Base-by-base conservation (phyloP, 306 rosid species). In the Quillaja saponaria region DNA sequence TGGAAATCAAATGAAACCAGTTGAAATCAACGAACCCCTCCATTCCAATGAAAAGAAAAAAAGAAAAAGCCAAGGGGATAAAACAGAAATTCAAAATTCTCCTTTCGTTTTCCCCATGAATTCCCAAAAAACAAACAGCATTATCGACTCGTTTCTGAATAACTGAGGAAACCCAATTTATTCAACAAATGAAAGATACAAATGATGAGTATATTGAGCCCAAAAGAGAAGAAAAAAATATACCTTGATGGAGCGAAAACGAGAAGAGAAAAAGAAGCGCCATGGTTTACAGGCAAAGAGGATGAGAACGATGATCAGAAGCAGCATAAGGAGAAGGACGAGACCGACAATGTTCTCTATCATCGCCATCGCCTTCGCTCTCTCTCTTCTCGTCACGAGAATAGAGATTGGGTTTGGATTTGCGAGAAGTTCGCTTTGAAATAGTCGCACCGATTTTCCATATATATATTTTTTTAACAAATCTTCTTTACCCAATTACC, bases 271-370 rank as follows among this genome's bases (percentile, higher is more conserved):
- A 49, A 88, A 80, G 81, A 92, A 83, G 34, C 97, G 99, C 97
- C 99, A 94, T 80, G 97, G 99, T 80, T 85, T 89, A 71, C 84
- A 94, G 91, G 73, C 82, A 58, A 89, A 21, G 67, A 94, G 38
- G 74, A 87, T 41, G 73, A 94, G 38, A 69, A 89, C 13, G 68
- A 87, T 18, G 78, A 94, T 74, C 74, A 89, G 74, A 83, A 94
- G 82, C 78, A 92, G 87, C 96, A 89, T 89, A 79, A 94, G 87
- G 89, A 87, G 81, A 52, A 88, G 80, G 25, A 61, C 25, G 67
- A 87, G 56, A 65, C 68, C 81, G 39, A 78, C 81, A 87, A 94
- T 77, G 88, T 68, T 72, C 82, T 53, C 76, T 18, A 80, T 64
- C 82, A 73, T 77, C 83, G 78, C 85, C 90, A 70, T 81, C 88